Evolutionary conservation across 2,329 filamentous ascomycete species (phyloP), one percentile per base, ranked within the genome.

Genomic region (Fonsecaea monophora): DNA sequence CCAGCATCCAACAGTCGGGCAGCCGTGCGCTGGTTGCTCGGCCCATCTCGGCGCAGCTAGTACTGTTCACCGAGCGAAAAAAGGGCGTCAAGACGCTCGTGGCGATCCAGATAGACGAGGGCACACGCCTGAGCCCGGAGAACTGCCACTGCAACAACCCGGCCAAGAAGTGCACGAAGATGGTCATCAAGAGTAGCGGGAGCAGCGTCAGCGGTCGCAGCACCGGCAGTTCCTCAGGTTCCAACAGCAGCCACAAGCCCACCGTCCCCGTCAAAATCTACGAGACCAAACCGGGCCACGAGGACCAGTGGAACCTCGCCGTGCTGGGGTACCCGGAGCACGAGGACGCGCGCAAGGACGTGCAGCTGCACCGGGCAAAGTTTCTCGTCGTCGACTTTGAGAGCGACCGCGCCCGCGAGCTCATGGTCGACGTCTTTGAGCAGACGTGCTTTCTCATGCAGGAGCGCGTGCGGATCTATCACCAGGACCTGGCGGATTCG

Each of bases 261-360:
- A n/a, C 7, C 3, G 42, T 45, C n/a, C n/a, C 42, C 6, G 42
- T 45, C 42, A 45, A 45, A 9, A 45, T 45, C n/a, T 21, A 45
- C n/a, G 42, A 45, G n/a, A 45, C 42, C 3, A 45, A 45, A 7
- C 42, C 42, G n/a, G n/a, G n/a, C 15, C 42, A 45, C 42, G 42
- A 45, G 10, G 42, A 45, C 42, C n/a, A 45, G n/a, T 45, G 42
- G 42, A 45, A 45, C n/a, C 42, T 45, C 15, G 42, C 42, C n/a
- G 42, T 45, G 42, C 9, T 45, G 4, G 42, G 42, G 3, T 45
- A 45, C n/a, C 42, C 42, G n/a, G 42, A 45, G 42, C 42, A 45
- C 42, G 42, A 45, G n/a, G 42, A 45, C 42, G 42, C 42, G 4
- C 6, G 42, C 6, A 45, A 45, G 42, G 42, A 9, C 42, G 42